Evolutionary conservation across 164 flowering plant species (phyloP).

Genomic region (Buxus sempervirens): DNA sequence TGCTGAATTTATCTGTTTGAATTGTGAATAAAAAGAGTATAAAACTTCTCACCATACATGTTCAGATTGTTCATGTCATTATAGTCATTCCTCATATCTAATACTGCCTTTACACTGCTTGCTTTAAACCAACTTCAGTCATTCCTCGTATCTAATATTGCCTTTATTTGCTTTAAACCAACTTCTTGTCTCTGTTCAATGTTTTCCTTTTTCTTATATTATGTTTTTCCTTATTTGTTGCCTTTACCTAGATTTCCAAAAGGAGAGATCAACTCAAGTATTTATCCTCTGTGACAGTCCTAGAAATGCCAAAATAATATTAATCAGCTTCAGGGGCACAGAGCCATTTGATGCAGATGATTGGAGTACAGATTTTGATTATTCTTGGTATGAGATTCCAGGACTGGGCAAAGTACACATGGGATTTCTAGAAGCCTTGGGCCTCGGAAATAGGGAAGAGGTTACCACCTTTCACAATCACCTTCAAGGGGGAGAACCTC

Average conservation of each 20-base stretch:
- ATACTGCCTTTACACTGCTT: too few species aligned
- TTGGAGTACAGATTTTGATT: conserved; percentile 77
- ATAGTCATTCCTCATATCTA: too few species aligned
- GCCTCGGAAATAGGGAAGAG: conserved; percentile 58
- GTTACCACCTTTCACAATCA: conserved; percentile 43
- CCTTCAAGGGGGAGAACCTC: conserved; percentile 22
- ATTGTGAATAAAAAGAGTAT: too few species aligned
- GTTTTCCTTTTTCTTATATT: not conserved
- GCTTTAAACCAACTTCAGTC: too few species aligned
- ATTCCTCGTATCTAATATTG: too few species aligned
- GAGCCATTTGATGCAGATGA: conserved; percentile 81
- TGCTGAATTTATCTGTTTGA: too few species aligned
- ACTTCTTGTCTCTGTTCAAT: not conserved
- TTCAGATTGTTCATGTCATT: too few species aligned
- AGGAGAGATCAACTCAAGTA: conserved; percentile 57
- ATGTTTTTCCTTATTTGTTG: not conserved
- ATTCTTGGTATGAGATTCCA: conserved; percentile 79
- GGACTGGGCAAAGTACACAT: conserved; percentile 63
- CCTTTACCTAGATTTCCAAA: conserved; percentile 44
- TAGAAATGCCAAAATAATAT: conserved; percentile 53
- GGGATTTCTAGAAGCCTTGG: conserved; percentile 75
- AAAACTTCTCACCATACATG: too few species aligned
- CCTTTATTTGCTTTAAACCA: too few species aligned
- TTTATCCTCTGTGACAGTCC: conserved; percentile 59
- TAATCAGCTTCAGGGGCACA: conserved; percentile 79